Conservation (phyloP, 1,139 yeast species). For the Blastobotrys illinoisensis region DNA sequence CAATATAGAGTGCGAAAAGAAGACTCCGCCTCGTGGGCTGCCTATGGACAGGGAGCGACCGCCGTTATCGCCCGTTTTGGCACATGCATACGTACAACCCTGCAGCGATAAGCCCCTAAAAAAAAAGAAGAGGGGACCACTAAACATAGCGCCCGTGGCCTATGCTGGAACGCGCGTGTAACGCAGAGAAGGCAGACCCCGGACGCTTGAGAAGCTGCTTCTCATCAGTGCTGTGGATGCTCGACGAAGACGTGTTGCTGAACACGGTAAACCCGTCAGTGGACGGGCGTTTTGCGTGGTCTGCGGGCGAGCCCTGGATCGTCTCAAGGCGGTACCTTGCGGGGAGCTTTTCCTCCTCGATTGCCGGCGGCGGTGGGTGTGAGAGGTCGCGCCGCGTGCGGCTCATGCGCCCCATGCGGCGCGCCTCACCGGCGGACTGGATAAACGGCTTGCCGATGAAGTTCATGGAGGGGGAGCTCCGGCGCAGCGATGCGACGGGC, state of each 20-base stretch:
- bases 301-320: conserved; percentile 21
- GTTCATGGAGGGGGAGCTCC: conserved; percentile 6
- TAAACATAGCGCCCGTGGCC: conserved; percentile 22
- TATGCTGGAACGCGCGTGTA: conserved; percentile 20
- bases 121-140: neutral
- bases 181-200: conserved; percentile 24
- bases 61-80: neutral
- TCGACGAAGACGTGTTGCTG: neutral
- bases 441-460: conserved; percentile 6
- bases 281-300: neutral
- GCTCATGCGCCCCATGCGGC: neutral
- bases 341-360: conserved; percentile 4
- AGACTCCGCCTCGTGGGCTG: neutral
- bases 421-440: neutral
- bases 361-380: neutral
- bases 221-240: neutral
- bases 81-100: neutral
- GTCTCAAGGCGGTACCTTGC: conserved; percentile 14
- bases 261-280: neutral
- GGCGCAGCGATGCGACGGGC: conserved; percentile 10
- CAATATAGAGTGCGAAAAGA: neutral
- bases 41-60: neutral
- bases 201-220: conserved; percentile 15
- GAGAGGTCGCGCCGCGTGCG: neutral
- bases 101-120: neutral